These are phyloP conservation scores for Xylaria hypoxylon DNA, from an alignment of 2,329 filamentous ascomycete genomes.

Conservation along the genomic window DNA sequence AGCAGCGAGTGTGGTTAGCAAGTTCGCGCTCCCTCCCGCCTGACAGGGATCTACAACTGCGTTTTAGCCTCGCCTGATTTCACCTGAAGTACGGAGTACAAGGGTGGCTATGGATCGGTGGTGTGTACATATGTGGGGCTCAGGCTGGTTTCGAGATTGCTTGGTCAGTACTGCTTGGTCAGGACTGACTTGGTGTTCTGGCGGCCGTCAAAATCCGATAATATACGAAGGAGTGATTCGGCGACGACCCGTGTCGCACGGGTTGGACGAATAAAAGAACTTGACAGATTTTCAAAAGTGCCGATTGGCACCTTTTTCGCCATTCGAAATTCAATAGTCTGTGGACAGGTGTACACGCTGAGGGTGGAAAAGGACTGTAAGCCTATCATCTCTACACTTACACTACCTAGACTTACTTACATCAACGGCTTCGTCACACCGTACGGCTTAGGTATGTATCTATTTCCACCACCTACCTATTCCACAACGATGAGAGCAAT, in stretches of 20 bases:
- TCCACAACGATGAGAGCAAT: constrained; percentile 1
- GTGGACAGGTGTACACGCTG: constrained; percentile 27
- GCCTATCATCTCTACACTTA: constrained; percentile 17
- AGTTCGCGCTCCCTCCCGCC: constrained; percentile 25
- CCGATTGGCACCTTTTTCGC: constrained; percentile 36
- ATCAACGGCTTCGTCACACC: constrained; percentile 33
- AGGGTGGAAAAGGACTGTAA: constrained; percentile 11
- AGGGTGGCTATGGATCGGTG: constrained; percentile 38
- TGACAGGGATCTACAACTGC: constrained; percentile 26
- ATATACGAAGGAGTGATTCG: constrained; percentile 38
- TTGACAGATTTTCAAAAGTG: constrained; percentile 24
- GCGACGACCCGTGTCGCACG: constrained; percentile 44
- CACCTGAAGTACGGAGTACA: constrained; percentile 49
- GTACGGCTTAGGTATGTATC: constrained; percentile 1
- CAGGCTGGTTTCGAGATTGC: constrained; percentile 32
- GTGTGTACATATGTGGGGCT: constrained; percentile 28
- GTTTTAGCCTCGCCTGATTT: constrained; percentile 49
- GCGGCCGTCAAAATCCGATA: constrained; percentile 34
- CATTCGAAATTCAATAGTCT: constrained; percentile 40
- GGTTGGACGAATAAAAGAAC: constrained; percentile 45
- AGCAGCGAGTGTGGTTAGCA: neutral
- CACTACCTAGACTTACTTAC: neutral
- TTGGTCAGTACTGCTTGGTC: neutral
- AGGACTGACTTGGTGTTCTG: constrained; percentile 7
- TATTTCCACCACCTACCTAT: neutral